Base-by-base conservation (phyloP, 2,329 filamentous ascomycete genomes). In the Cordyceps javanica region DNA sequence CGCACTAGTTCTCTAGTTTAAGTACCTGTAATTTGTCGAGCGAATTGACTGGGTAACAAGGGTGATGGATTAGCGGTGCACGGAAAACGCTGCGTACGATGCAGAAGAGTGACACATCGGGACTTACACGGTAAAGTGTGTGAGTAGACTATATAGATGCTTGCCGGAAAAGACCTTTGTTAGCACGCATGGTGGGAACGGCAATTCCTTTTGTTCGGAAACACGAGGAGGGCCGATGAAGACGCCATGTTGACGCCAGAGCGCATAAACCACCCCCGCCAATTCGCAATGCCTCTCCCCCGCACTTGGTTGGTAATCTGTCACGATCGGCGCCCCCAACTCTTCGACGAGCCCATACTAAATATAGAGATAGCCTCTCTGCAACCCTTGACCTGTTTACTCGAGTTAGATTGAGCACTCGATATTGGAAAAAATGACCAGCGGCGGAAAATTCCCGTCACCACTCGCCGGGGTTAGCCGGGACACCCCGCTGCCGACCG, bases 401-500 rank as follows among this genome's bases (percentile, higher is more conserved):
- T 23, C 39, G 19, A 6, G 11, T 13, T 25, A 21, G 25, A 41
- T 39, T 16, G 9, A 49, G 42, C n/a, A 42, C 6, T 16, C 26
- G 21, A 39, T 8, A 28, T 42, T 32, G 42, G 9, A 23, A 4
- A 25, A 19, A 36, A 56, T 50, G 54, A 1, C 34, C 11, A n/a
- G n/a, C n/a, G 45, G 7, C 25, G 14, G 7, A n/a, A 39, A 38
- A 7, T 58, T 39, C 23, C 73, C 78, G 1, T 85, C 80, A 16
- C 85, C 85, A 14, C 70, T 87, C 2, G 70, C 74, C 26, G 84
- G 82, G 21, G 87, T 81, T 65, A 77, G 83, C 63, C 70, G 78
- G 51, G 77, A 79, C n/a, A 71, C 77, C 26, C 77, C 83, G 25
- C 70, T 88, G 6, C 70, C 83, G 8, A 72, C 79, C 50, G 85